Base-by-base conservation (phyloP, 2,329 filamentous ascomycete genomes). In the Rutstroemia sp. region DNA sequence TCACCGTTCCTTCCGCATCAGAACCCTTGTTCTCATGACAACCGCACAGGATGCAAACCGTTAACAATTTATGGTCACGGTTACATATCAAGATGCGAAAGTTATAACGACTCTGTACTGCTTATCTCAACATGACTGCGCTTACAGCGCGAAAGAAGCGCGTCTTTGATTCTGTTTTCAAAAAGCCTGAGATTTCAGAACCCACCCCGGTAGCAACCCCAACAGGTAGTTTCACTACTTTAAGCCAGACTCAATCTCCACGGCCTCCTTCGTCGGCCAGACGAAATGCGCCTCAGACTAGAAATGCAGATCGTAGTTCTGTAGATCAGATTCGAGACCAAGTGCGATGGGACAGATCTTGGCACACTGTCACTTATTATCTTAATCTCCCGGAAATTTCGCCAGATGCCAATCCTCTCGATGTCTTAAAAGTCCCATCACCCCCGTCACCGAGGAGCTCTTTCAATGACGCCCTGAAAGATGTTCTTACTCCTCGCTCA, bases 321-420 rank as follows among this genome's bases (percentile, higher is more conserved):
- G 9, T 60, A 44, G 57, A 55, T 36, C 61, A 64, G 51, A 59
- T 65, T 8, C 49, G 59, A 48, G 63, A 70, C 61, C 82, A 84
- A 69, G 73, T 76, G 54, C 75, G 74, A 60, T 84, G 78, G 75
- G 81, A 85, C 65, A 73, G 78, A 59, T 80, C 82, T 57, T 86
- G 83, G 83, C 79, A 83, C 65, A 71, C 74, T 27, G 81, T 85
- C 58, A 85, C 82, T 16, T 75, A 78, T 30, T 73, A 73, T 36
- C 78, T 86, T 47, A 75, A 76, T 48, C 73, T 86, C 21, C 79
- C 81, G 8, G 72, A 79, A 2, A 74, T 72, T 7, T 77, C 81
- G 64, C 78, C 81, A 64, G 78, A 77, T 23, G 61, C 51, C 34
- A 59, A 58, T 40, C 30, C 58, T 19, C 34, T 62, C 17, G 58